Base-by-base conservation (phyloP, 2,329 filamentous ascomycete genomes). In the Neonectria hederae region DNA sequence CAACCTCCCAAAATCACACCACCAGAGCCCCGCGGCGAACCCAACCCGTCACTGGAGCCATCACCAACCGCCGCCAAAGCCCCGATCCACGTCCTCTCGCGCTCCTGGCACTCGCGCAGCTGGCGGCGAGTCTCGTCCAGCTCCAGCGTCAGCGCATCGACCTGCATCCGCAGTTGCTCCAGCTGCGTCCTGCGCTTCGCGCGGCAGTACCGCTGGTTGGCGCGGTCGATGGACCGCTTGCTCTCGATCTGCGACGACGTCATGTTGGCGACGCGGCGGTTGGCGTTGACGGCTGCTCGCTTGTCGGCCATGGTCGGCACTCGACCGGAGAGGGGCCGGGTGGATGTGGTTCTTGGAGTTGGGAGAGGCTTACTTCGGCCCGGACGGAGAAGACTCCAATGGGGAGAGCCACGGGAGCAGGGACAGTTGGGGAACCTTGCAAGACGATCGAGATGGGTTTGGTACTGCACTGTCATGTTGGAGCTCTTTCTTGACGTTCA, bases 161-260 rank as follows among this genome's bases (percentile, higher is more conserved):
- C 60, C 48, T 70, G 62, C 22, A 54, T 26, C 46, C 69, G 69
- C 13, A 74, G 62, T 42, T 57, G 58, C 2, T 65, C 54, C 26
- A 73, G 51, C 19, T 68, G 63, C 1, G 65, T 66, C 42, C 67
- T 74, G n/a, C 63, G 67, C 51, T 72, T 73, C 5, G 66, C 68
- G 42, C 70, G 65, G 59, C 62, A 69, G 24, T 71, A 66, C 26
- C 71, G 66, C 62, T 73, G 72, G 52, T 72, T 74, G 5, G 62
- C 67, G 17, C 72, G 66, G 56, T 74, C 71, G 19, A 74, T 73
- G 30, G 70, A 72, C 11, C 71, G 67, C 61, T 74, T 74, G 54
- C 63, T 69, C 59, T 72, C 67, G 24, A 69, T 63, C 46, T 74
- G 70, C 17, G 66, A 63, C 14, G 53, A 51, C 2, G 69, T 72